phyloP scores from a whole-genome alignment of 2,329 filamentous ascomycete species.

The Chlorencoelia australis region DNA sequence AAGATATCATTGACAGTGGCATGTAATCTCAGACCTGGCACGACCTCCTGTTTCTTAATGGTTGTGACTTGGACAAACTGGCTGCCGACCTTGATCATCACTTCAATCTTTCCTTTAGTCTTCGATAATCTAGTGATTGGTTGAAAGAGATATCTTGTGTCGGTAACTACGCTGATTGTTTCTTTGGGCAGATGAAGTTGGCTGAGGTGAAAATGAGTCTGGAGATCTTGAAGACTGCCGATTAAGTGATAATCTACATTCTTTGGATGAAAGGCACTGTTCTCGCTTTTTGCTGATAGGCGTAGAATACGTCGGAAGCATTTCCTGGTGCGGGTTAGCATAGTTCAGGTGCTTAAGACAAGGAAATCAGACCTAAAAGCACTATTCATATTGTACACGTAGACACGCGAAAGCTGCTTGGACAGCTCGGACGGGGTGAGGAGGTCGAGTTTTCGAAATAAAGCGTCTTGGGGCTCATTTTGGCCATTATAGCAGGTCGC shows the following conservation, averaged over 20 bases:
- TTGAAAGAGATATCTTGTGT: constrained; percentile 56
- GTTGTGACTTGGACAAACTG: constrained; percentile 64
- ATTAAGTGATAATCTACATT: constrained; percentile 59
- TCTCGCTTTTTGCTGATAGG: constrained; percentile 50
- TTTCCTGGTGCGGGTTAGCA: constrained; percentile 38
- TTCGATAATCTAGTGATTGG: constrained; percentile 56
- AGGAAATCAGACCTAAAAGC: constrained; percentile 54
- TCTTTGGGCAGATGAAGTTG: constrained; percentile 60
- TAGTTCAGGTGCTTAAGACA: too few species aligned
- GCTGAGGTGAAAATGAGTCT: constrained; percentile 55
- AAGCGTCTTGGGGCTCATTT: constrained; percentile 53
- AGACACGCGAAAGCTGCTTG: constrained; percentile 49
- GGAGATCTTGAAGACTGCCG: constrained; percentile 54
- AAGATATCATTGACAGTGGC: constrained; percentile 63
- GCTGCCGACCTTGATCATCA: constrained; percentile 57
- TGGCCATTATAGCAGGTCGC: constrained; percentile 62
- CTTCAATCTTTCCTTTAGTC: constrained; percentile 60
- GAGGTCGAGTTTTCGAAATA: constrained; percentile 53
- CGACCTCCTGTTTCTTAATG: constrained; percentile 57
- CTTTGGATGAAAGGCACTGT: constrained; percentile 49
- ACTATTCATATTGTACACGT: constrained; percentile 67
- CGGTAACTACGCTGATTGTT: constrained; percentile 57
- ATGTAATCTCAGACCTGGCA: constrained; percentile 49
- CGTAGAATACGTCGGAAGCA: constrained; percentile 55
- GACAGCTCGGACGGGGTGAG: constrained; percentile 53